Evolutionary conservation across 805 yeast species (phyloP).

Genomic region (Jamesozyma jinghongensis): DNA sequence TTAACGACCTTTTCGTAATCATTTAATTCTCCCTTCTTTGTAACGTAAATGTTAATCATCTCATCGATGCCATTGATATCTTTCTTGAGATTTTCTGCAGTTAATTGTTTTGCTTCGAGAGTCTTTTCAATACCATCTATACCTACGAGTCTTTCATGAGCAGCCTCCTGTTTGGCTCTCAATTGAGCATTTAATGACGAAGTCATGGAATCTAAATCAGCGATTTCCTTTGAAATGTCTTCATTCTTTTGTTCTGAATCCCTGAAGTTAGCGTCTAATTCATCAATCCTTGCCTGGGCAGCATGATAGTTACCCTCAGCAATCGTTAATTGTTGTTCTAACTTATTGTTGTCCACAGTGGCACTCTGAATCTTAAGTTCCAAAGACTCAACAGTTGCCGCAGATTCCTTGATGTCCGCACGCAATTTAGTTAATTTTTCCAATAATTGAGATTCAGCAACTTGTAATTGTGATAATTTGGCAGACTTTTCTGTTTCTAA

Average conservation of each 20-base stretch:
- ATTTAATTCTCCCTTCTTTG: constrained; percentile 28
- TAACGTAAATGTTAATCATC: constrained; percentile 18
- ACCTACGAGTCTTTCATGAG: constrained; percentile 51
- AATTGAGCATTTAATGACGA: constrained; percentile 49
- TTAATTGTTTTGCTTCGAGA: constrained; percentile 48
- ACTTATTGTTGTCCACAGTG: constrained; percentile 34
- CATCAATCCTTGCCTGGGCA: constrained; percentile 53
- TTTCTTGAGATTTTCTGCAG: constrained; percentile 34
- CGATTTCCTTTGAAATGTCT: constrained; percentile 56
- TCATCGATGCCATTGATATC: constrained; percentile 28
- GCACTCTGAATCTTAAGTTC: constrained; percentile 3
- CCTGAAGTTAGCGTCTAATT: constrained; percentile 51
- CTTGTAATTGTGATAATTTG: constrained; percentile 43
- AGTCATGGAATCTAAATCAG: constrained; percentile 58
- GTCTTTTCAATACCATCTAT: constrained; percentile 59
- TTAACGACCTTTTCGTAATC: constrained; percentile 24
- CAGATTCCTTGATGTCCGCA: constrained; percentile 2
- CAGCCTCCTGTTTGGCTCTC: constrained; percentile 41
- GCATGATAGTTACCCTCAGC: constrained; percentile 74
- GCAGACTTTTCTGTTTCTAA: constrained; percentile 50
- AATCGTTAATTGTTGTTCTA: constrained; percentile 62
- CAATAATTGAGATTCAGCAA: constrained; percentile 2
- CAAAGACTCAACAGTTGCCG: not conserved
- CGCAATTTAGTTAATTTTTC: constrained; percentile 4
- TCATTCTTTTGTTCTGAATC: constrained; percentile 58